Evolutionary conservation across 257 asterid species (phyloP).

Genomic region (Solanum chiquidenum): DNA sequence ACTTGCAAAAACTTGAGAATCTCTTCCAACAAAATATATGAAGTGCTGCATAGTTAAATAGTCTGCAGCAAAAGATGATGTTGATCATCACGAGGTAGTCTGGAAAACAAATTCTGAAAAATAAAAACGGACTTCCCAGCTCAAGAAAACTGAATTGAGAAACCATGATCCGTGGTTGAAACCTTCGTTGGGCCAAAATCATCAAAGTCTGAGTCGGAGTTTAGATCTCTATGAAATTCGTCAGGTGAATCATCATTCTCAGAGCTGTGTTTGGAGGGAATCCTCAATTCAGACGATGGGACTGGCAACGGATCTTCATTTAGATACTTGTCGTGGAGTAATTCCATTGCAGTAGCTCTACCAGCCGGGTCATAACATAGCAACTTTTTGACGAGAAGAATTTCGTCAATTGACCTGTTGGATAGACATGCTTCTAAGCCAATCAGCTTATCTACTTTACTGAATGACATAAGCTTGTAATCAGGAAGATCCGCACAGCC

Average conservation of each 20-base stretch:
- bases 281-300: conserved; percentile 50
- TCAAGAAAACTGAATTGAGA: conserved; percentile 56
- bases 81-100: neutral
- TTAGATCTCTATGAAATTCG: conserved; percentile 35
- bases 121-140: neutral
- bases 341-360: conserved; percentile 72
- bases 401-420: conserved; percentile 54
- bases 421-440: conserved; percentile 58
- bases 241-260: conserved; percentile 42
- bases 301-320: conserved; percentile 74
- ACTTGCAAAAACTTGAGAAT: neutral
- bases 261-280: conserved; percentile 48
- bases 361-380: conserved; percentile 58
- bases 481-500: conserved; percentile 76
- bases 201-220: conserved; percentile 66
- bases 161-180: conserved; percentile 46
- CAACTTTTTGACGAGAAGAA: conserved; percentile 46
- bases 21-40: neutral
- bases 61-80: neutral
- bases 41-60: neutral
- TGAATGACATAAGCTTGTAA: conserved; percentile 66
- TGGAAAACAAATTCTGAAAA: neutral
- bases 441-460: conserved; percentile 50
- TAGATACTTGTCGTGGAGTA: conserved; percentile 73
- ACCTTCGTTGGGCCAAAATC: conserved; percentile 48